Conservation (phyloP, 2,329 filamentous ascomycete species). For the Hymenoscyphus occultus region DNA sequence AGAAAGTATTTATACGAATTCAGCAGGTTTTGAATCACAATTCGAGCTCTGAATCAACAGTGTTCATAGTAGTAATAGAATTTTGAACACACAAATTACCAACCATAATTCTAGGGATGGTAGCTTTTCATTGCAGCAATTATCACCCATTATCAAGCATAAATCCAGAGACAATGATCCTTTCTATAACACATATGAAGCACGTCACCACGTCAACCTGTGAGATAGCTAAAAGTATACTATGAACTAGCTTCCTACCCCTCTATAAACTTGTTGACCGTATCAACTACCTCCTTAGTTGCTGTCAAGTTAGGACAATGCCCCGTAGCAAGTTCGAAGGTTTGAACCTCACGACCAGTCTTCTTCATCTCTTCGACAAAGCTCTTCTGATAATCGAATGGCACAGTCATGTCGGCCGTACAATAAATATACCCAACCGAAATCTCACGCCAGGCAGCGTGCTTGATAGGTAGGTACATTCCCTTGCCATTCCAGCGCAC, state of each 20-base stretch:
- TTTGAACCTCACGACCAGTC: constrained; percentile 10
- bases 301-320: constrained; percentile 18
- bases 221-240: too few species aligned
- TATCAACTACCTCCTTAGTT: constrained; percentile 15
- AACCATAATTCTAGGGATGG: too few species aligned
- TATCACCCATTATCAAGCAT: too few species aligned
- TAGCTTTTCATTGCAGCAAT: too few species aligned
- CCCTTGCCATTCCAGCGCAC: constrained; percentile 17
- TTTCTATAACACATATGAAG: too few species aligned
- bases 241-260: neutral
- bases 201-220: too few species aligned
- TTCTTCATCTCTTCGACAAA: constrained; percentile 14
- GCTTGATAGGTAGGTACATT: constrained; percentile 13
- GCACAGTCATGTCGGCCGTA: constrained; percentile 17
- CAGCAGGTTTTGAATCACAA: too few species aligned
- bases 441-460: constrained; percentile 18
- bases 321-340: constrained; percentile 14
- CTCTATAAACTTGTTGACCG: constrained; percentile 8
- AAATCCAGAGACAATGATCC: too few species aligned
- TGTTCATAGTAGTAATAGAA: too few species aligned
- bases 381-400: constrained; percentile 16
- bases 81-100: too few species aligned
- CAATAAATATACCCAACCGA: constrained; percentile 14
- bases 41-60: too few species aligned
- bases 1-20: too few species aligned